Evolutionary conservation across 1,139 yeast species (phyloP).

Genomic region (Wickerhamomyces sp.): DNA sequence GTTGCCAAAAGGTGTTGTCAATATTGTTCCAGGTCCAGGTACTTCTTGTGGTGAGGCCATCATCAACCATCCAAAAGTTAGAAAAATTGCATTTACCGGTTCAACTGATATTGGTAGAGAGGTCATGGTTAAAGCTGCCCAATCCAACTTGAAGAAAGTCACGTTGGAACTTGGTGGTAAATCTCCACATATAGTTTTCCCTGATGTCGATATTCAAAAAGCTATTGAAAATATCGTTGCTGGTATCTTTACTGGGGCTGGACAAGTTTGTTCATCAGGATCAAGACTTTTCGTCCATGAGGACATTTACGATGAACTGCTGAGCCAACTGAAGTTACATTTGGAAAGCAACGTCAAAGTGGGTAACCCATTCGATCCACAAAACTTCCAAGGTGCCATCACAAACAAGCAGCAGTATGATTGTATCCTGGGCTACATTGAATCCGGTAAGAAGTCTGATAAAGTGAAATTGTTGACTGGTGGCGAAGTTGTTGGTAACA

Average conservation of each 20-base stretch:
- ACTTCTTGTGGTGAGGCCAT: slow-evolving; percentile 70
- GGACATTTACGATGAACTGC: slow-evolving; percentile 60
- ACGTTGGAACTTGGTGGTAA: slow-evolving; percentile 86
- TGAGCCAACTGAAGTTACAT: slow-evolving; percentile 52
- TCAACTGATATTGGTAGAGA: slow-evolving; percentile 71
- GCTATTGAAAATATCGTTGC: slow-evolving; percentile 54
- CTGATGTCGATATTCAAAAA: slow-evolving; percentile 61
- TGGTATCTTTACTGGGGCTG: slow-evolving; percentile 75
- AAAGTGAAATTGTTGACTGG: slow-evolving; percentile 72
- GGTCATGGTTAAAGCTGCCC: slow-evolving; percentile 66
- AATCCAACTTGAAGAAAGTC: slow-evolving; percentile 66
- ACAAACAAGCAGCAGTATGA: slow-evolving; percentile 66
- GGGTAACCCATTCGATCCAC: slow-evolving; percentile 71
- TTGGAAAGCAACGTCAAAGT: slow-evolving; percentile 49
- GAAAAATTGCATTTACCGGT: slow-evolving; percentile 82
- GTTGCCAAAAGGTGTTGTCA: slow-evolving; percentile 75
- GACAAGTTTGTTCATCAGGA: slow-evolving; percentile 86
- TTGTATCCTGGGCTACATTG: slow-evolving; percentile 64
- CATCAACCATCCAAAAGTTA: slow-evolving; percentile 60
- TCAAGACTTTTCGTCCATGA: slow-evolving; percentile 79
- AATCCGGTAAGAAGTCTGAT: slow-evolving; percentile 64
- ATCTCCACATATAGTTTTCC: slow-evolving; percentile 73
- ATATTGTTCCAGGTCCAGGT: slow-evolving; percentile 74
- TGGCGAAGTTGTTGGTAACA: slow-evolving; percentile 53
- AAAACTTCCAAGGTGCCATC: slow-evolving; percentile 68